These are phyloP conservation scores for Fusarium papillatum DNA, from an alignment of 2,329 filamentous ascomycete genomes.

Conservation along the genomic window DNA sequence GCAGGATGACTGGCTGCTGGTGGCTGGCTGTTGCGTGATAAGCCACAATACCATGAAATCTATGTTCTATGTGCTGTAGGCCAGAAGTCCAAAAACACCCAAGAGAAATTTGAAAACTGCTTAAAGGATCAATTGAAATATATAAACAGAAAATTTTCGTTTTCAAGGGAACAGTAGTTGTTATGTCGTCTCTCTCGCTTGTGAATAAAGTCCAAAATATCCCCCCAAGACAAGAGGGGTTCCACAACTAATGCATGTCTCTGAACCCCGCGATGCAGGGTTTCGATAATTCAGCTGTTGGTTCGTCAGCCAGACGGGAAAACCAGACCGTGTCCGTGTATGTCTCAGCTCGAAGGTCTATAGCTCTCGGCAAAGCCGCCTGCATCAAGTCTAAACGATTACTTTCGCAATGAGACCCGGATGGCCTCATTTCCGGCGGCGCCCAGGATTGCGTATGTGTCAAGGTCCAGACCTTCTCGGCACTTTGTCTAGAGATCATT, in stretches of 20 bases:
- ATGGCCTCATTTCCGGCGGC: neutral
- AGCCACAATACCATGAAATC: neutral
- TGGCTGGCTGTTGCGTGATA: neutral
- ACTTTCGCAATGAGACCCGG: neutral
- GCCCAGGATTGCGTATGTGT: neutral
- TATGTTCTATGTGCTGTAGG: too few relatives aligned
- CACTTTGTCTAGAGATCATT: too few relatives aligned
- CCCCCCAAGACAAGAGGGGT: neutral
- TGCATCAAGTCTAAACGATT: neutral
- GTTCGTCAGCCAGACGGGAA: neutral
- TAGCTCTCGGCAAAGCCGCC: neutral
- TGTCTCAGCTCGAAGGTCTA: neutral
- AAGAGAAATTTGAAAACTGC: neutral
- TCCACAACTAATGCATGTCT: neutral
- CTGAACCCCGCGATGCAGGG: neutral
- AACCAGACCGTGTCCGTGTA: neutral
- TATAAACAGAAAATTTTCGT: neutral
- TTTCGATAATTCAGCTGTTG: neutral
- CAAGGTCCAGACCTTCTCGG: neutral
- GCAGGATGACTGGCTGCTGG: neutral
- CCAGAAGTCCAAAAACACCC: neutral
- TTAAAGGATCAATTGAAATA: neutral
- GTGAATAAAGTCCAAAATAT: neutral
- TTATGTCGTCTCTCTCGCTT: neutral
- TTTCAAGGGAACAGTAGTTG: neutral